Percentiles rank a stretch among this genome's conserved stretches.
Evolutionary conservation across 2,329 filamentous ascomycete species (phyloP).

Genomic region (Fusarium sp.): DNA sequence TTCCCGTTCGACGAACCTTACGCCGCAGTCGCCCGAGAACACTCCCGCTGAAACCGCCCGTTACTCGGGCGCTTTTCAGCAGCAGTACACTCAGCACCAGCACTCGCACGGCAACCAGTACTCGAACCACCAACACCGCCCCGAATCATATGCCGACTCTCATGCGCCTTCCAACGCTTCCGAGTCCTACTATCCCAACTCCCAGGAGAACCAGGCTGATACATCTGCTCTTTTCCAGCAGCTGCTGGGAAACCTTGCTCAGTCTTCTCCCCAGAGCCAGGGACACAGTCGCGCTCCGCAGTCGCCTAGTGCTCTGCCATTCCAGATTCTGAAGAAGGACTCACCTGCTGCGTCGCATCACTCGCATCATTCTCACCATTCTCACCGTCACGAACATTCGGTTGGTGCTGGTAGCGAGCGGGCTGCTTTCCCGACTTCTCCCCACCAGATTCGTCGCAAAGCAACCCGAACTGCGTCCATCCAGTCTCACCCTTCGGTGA

Average conservation of each 20-base stretch:
- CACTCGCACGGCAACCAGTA: conserved; percentile 42
- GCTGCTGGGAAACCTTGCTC: conserved; percentile 51
- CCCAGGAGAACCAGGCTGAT: conserved; percentile 54
- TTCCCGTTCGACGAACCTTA: conserved; percentile 57
- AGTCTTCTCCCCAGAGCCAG: conserved; percentile 56
- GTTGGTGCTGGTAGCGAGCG: conserved; percentile 54
- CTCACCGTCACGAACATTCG: conserved; percentile 52
- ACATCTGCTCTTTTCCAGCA: conserved; percentile 53
- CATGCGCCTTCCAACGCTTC: conserved; percentile 42
- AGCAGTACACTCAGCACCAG: conserved; percentile 40
- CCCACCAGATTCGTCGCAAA: conserved; percentile 55
- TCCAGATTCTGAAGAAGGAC: conserved; percentile 65
- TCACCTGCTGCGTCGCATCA: conserved; percentile 54
- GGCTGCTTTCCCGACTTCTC: conserved; percentile 58
- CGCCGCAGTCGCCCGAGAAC: conserved; percentile 57
- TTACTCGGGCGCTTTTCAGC: conserved; percentile 48
- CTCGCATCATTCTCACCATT: conserved; percentile 53
- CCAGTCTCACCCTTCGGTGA: conserved; percentile 44
- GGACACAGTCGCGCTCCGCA: conserved; percentile 50
- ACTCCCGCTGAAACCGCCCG: conserved; percentile 44
- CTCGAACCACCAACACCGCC: conserved; percentile 42
- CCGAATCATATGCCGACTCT: conserved; percentile 45
- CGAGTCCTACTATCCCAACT: conserved; percentile 42
- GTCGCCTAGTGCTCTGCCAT: conserved; percentile 47
- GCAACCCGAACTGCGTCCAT: conserved; percentile 52